These are phyloP conservation scores for Elsinoe arachidis DNA, from an alignment of 2,329 filamentous ascomycete species.

Conservation along the genomic window DNA sequence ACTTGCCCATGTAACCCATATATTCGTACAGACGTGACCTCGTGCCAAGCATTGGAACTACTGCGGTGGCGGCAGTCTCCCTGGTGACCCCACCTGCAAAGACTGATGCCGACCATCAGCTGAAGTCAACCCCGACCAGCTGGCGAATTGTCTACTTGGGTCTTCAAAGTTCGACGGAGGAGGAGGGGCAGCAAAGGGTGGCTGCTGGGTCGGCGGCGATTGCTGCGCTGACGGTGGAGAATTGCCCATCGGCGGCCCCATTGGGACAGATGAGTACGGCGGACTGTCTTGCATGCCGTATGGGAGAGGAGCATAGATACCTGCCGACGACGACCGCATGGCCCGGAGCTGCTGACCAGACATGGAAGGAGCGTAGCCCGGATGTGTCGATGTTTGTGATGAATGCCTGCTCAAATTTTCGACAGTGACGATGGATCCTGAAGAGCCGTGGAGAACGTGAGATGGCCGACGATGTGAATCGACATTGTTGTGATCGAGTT, in stretches of 20 bases:
- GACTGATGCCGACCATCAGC: background rate
- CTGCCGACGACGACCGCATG: background rate
- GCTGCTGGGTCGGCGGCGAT: slow-evolving; percentile 3
- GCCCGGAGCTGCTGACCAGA: slow-evolving; percentile 9
- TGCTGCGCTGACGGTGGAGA: background rate
- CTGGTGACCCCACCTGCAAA: background rate
- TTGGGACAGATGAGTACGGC: background rate
- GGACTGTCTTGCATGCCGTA: slow-evolving; percentile 8
- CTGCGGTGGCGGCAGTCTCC: background rate
- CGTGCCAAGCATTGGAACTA: background rate
- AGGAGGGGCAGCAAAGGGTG: background rate
- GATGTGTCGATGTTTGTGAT: background rate
- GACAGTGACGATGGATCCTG: slow-evolving; percentile 5
- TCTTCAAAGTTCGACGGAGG: background rate
- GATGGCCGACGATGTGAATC: slow-evolving; percentile 6
- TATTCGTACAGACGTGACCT: too few species aligned
- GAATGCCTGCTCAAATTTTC: slow-evolving; percentile 8
- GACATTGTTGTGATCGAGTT: slow-evolving; percentile 17
- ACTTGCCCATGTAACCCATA: too few species aligned
- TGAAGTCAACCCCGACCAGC: background rate
- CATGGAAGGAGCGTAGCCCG: background rate
- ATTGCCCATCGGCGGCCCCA: slow-evolving; percentile 4
- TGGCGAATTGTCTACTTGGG: slow-evolving; percentile 1
- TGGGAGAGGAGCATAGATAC: background rate
- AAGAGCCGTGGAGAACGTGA: background rate